Evolutionary conservation across 164 flowering plant genomes (phyloP), one percentile per base, ranked within the genome.

Genomic region (Kalanchoe fedtschenkoi): DNA sequence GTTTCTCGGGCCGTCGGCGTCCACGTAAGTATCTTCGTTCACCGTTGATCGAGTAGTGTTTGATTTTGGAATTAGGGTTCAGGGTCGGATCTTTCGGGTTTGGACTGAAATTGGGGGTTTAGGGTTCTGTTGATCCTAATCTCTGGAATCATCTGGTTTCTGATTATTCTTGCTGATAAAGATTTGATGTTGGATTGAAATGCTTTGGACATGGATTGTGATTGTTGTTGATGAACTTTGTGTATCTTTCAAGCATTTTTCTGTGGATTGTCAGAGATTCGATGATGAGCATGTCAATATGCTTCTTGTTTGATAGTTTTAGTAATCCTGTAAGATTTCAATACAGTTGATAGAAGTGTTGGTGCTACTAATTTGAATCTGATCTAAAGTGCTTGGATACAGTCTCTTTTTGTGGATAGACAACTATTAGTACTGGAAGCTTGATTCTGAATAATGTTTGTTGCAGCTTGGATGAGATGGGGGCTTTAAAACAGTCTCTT

Each of bases 1-100:
- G 34, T 71, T 88, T 7, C 82, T 90, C 24, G 97, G 97, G 3
- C 92, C 97, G 58, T 86, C 97, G 16, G 74, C 83, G 28, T 81
- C 92, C 19, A 72, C 86, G 95, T 90, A 15, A 75, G 86, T 58
- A 17, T 28, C 34, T 44, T 63, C 44, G 30, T 55, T 29, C 8
- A 22, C 29, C 51, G 19, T 38, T 16, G 17, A 24, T 43, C 26
- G 19, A 2, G n/a, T 2, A 3, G 15, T 6, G 26, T 5, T 35
- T 32, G 26, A 15, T 62, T 21, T 30, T 5, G 17, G 21, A 14
- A 32, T 56, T 56, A 29, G 60, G 34, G 13, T 56, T 16, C 24
- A 21, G 13, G 24, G 13, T 58, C 17, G 8, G 2, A 30, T 57
- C 14, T 32, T 58, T 58, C 3, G 13, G 38, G 21, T 3, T 58